Evolutionary conservation across 129 eudicot species (phyloP).

Genomic region (Oenanthe sinensis): DNA sequence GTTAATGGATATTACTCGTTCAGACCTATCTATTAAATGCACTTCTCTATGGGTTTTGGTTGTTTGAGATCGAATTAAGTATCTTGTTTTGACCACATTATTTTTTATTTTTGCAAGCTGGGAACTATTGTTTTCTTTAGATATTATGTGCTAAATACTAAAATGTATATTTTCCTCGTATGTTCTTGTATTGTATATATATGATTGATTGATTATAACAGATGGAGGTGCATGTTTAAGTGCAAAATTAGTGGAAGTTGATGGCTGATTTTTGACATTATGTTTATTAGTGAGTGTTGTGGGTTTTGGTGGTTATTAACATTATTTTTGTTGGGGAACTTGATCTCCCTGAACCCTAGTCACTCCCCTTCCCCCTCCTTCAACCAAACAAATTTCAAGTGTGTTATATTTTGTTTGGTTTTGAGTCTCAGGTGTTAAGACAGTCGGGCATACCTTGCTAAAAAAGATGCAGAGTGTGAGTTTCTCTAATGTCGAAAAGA

Average conservation of each 20-base stretch:
- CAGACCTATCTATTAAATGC: too few relatives aligned
- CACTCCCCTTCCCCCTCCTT: not conserved
- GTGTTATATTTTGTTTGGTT: not conserved
- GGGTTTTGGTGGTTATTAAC: not conserved
- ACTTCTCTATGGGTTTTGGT: too few relatives aligned
- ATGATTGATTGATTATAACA: not conserved
- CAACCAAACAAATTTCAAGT: not conserved
- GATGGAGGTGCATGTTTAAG: not conserved
- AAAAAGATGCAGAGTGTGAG: slow-evolving; percentile 1
- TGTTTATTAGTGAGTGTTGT: not conserved
- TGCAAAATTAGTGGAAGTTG: not conserved
- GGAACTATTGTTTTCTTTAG: not conserved
- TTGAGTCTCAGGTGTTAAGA: not conserved
- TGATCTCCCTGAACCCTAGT: not conserved
- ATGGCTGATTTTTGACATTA: too few relatives aligned
- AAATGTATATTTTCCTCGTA: not conserved
- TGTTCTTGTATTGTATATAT: too few relatives aligned
- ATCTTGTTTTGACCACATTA: not conserved
- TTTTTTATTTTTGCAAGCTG: too few relatives aligned
- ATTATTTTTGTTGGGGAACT: not conserved
- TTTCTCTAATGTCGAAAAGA: slow-evolving; percentile 7
- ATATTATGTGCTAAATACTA: not conserved
- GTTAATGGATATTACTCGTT: too few relatives aligned
- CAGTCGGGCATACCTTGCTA: not conserved
- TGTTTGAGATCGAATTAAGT: not conserved